Percentiles rank a stretch among this genome's conserved stretches.
These are phyloP conservation scores for Endocarpon pusillum DNA, from an alignment of 495 filamentous ascomycete genomes.

Conservation along the genomic window DNA sequence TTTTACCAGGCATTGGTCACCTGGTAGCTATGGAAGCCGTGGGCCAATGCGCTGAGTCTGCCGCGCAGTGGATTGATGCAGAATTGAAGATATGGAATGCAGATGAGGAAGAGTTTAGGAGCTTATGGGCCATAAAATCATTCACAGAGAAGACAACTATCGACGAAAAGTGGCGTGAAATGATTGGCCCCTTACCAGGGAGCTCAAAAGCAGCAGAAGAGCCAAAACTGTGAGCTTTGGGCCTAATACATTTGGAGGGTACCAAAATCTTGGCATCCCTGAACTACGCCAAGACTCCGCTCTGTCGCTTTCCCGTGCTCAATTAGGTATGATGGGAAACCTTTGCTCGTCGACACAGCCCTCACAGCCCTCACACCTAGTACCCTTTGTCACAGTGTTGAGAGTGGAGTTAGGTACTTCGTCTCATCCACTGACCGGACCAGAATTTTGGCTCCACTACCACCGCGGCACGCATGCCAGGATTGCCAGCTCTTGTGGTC, in stretches of 20 bases:
- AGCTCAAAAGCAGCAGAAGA: slow-evolving; percentile 7
- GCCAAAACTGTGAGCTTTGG: slow-evolving; percentile 1
- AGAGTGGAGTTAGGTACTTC: no score
- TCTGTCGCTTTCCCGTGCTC: no score
- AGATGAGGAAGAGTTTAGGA: slow-evolving; percentile 41
- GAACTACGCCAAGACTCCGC: no score
- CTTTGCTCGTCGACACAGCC: no score
- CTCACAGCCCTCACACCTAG: no score
- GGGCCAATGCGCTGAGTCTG: slow-evolving; percentile 41
- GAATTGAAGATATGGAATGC: slow-evolving; percentile 47
- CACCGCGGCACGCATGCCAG: no score
- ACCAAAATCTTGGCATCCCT: background rate
- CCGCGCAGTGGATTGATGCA: slow-evolving; percentile 40
- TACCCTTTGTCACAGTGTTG: no score
- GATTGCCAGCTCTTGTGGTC: no score
- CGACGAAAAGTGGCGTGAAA: slow-evolving; percentile 35
- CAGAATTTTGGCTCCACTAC: no score
- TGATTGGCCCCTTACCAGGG: slow-evolving; percentile 26
- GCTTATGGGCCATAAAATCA: slow-evolving; percentile 32
- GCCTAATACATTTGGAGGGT: no score
- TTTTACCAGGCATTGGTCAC: slow-evolving; percentile 55
- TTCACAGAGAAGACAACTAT: slow-evolving; percentile 40
- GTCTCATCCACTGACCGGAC: no score
- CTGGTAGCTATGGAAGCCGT: slow-evolving; percentile 71
- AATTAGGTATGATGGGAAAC: no score